A percentile compares a stretch with the other conserved stretches of the same genome.
Conservation (phyloP, 1,139 yeast genomes). For the Saccharomyces hybrid region DNA sequence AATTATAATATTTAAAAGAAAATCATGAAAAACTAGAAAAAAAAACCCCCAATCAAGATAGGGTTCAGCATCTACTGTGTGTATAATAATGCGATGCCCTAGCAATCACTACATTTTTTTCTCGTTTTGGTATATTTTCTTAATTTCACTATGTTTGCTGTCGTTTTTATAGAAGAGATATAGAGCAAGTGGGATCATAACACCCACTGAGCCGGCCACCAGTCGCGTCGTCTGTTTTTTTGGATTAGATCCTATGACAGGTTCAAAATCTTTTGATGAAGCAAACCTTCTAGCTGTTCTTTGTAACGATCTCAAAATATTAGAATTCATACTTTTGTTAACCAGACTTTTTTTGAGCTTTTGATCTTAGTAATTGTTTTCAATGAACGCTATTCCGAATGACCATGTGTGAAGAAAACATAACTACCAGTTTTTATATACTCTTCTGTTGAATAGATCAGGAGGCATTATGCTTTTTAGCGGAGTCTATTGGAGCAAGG, state of each 20-base stretch:
- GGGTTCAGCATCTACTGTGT: neutral
- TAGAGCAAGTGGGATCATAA: slow-evolving; percentile 3
- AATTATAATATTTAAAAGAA: neutral
- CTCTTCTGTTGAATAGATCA: neutral
- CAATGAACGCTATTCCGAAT: neutral
- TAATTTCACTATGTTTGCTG: slow-evolving; percentile 10
- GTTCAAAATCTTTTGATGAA: neutral
- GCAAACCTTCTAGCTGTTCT: neutral
- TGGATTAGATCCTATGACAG: neutral
- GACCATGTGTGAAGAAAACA: neutral
- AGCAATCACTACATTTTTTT: slow-evolving; percentile 8
- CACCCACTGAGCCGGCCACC: slow-evolving; percentile 5
- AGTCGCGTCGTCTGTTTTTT: neutral
- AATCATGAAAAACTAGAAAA: neutral
- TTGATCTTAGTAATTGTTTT: neutral
- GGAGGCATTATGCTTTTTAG: neutral
- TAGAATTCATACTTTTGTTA: neutral
- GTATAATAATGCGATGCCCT: neutral
- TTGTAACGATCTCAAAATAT: neutral
- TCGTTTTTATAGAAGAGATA: slow-evolving; percentile 4
- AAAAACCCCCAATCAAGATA: neutral
- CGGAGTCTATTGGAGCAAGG: neutral
- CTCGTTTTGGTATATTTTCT: slow-evolving; percentile 13
- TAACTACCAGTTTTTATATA: neutral
- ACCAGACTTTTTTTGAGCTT: neutral